These are phyloP conservation scores for Mycena chlorophos DNA, from an alignment of 768 basidiomycete species.

Conservation along the genomic window DNA sequence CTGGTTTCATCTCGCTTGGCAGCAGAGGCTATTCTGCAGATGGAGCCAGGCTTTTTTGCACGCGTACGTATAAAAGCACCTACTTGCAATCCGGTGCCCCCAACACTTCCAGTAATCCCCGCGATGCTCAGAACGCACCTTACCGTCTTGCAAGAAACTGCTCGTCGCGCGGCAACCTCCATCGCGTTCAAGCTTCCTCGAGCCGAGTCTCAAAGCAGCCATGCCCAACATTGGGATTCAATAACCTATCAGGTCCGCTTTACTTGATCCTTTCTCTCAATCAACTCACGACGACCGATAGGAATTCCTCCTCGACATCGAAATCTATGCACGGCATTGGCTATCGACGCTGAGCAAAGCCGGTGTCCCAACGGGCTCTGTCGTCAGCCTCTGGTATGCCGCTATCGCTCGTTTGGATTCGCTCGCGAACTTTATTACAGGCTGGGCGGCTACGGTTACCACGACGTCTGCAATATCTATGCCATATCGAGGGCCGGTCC, in stretches of 20 bases:
- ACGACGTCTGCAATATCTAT: constrained; percentile 63
- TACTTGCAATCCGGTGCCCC: constrained; percentile 16
- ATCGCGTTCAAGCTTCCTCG: constrained; percentile 56
- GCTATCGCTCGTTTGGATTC: neutral
- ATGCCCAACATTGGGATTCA: constrained; percentile 44
- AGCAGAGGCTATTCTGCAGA: constrained; percentile 33
- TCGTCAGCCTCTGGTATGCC: constrained; percentile 62
- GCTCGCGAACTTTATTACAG: constrained; percentile 34
- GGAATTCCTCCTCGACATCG: constrained; percentile 57
- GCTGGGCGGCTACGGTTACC: constrained; percentile 63
- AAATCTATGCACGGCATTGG: constrained; percentile 58
- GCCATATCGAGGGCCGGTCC: constrained; percentile 56
- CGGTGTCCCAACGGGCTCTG: constrained; percentile 47
- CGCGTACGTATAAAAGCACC: constrained; percentile 22
- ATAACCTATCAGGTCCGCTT: constrained; percentile 39
- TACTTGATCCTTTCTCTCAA: neutral
- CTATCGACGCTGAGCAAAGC: constrained; percentile 39
- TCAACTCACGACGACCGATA: neutral
- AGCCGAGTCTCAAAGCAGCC: constrained; percentile 31
- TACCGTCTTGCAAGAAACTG: constrained; percentile 50
- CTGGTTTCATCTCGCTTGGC: constrained; percentile 33
- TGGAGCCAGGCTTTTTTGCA: constrained; percentile 22
- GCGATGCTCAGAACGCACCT: constrained; percentile 48
- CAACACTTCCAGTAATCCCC: constrained; percentile 20
- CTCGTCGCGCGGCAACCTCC: constrained; percentile 42